Conservation (phyloP, 1,284 basidiomycete genomes). For the Austroboletus niveus region DNA sequence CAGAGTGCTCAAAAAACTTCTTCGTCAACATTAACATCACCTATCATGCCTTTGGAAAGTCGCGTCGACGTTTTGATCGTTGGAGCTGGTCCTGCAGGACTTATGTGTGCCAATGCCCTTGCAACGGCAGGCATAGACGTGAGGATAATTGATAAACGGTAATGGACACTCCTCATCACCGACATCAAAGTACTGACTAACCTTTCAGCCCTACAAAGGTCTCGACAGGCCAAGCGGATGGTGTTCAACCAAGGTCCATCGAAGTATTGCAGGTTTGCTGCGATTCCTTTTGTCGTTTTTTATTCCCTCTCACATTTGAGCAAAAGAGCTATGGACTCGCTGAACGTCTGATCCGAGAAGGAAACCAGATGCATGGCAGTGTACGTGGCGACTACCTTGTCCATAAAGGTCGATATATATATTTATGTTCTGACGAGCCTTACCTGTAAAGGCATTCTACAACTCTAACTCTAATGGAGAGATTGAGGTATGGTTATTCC, state of each 20-base stretch:
- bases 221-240: not conserved
- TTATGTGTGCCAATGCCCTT: slow-evolving; percentile 44
- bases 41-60: slow-evolving; percentile 27
- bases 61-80: slow-evolving; percentile 52
- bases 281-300: not conserved
- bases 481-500: slow-evolving; percentile 45
- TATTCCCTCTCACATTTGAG: not conserved
- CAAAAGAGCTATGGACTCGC: not conserved
- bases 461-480: slow-evolving; percentile 60
- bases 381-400: not conserved
- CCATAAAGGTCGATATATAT: not conserved
- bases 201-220: not conserved
- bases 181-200: not conserved
- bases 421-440: too few species aligned
- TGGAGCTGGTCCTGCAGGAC: slow-evolving; percentile 42
- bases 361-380: not conserved
- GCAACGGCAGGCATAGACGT: slow-evolving; percentile 54
- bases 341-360: not conserved
- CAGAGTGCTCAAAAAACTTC: not conserved
- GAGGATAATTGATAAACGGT: slow-evolving; percentile 37
- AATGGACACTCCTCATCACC: not conserved
- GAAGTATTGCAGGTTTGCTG: not conserved
- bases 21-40: too few species aligned
- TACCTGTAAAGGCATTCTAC: slow-evolving; percentile 59
- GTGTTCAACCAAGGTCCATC: not conserved